Conservation (phyloP, 768 basidiomycete species). For the Candolleomyces eurysporus region DNA sequence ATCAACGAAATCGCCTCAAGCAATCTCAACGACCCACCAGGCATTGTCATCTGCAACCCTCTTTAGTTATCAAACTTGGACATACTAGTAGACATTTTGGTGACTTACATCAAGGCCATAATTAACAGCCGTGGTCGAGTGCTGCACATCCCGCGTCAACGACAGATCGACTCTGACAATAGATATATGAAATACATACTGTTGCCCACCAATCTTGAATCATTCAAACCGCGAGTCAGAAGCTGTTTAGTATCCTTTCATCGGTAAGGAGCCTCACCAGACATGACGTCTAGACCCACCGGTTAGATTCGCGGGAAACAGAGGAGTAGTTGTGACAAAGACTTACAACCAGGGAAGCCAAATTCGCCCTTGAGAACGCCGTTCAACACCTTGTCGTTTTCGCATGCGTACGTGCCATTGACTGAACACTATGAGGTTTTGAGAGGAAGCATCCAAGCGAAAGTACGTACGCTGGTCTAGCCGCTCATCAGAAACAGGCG, state of each 20-base stretch:
- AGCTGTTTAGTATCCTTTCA: neutral
- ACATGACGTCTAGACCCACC: slow-evolving; percentile 38
- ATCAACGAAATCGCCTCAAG: neutral
- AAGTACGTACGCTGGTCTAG: slow-evolving; percentile 32
- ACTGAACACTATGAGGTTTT: slow-evolving; percentile 22
- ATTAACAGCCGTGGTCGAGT: slow-evolving; percentile 54
- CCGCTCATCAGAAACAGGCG: neutral
- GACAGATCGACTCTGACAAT: neutral
- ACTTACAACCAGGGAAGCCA: slow-evolving; percentile 64
- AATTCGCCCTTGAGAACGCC: slow-evolving; percentile 64
- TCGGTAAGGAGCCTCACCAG: slow-evolving; percentile 28
- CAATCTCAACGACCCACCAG: slow-evolving; percentile 33
- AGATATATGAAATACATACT: slow-evolving; percentile 18
- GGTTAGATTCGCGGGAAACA: neutral
- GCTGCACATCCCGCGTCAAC: slow-evolving; percentile 19
- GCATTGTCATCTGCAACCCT: slow-evolving; percentile 63
- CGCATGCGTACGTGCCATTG: slow-evolving; percentile 62
- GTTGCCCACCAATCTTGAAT: slow-evolving; percentile 65
- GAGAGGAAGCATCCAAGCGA: neutral
- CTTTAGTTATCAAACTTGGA: too few species aligned
- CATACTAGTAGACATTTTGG: neutral
- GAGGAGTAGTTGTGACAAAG: neutral
- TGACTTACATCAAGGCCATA: slow-evolving; percentile 58
- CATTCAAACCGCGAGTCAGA: neutral
- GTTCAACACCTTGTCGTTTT: slow-evolving; percentile 58